A percentile compares a stretch with the other conserved stretches of the same genome.
Conservation (phyloP, 1,139 yeast genomes). For the Pichia sp. region DNA sequence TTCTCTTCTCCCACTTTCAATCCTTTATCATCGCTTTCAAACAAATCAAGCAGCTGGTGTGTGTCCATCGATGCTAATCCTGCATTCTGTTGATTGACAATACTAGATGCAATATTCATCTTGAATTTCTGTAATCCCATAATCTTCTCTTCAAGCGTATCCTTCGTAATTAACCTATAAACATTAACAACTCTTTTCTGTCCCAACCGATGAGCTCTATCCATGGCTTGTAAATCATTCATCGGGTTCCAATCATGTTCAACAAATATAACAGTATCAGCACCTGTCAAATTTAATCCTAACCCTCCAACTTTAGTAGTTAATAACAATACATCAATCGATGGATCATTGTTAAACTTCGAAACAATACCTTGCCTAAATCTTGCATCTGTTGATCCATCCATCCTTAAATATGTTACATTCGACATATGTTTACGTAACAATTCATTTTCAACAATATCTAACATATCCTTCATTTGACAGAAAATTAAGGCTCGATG, state of each 20-base stretch:
- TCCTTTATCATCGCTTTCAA: slow-evolving; percentile 56
- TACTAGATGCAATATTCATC: slow-evolving; percentile 93
- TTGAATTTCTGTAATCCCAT: slow-evolving; percentile 98
- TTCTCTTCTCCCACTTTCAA: slow-evolving; percentile 15
- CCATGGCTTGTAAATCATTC: slow-evolving; percentile 99
- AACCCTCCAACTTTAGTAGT: slow-evolving; percentile 98
- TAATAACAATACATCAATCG: slow-evolving; percentile 82
- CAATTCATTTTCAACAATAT: slow-evolving; percentile 87
- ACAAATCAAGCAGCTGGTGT: slow-evolving; percentile 83
- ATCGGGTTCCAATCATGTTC: slow-evolving; percentile 99
- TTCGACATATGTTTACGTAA: slow-evolving; percentile 79
- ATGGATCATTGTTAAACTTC: slow-evolving; percentile 91
- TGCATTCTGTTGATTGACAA: slow-evolving; percentile 92
- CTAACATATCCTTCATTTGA: slow-evolving; percentile 95
- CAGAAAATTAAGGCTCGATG: slow-evolving; percentile 95
- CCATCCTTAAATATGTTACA: slow-evolving; percentile 91
- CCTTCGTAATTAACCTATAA: slow-evolving; percentile 75
- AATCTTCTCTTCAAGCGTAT: slow-evolving; percentile 92
- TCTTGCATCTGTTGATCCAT: slow-evolving; percentile 91
- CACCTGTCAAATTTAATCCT: slow-evolving; percentile 95
- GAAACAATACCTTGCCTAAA: slow-evolving; percentile 88
- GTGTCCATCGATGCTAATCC: slow-evolving; percentile 97
- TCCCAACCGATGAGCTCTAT: slow-evolving; percentile 97
- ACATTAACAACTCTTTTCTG: slow-evolving; percentile 85
- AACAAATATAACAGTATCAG: slow-evolving; percentile 96